A percentile compares a stretch with the other conserved stretches of the same genome.
Evolutionary conservation across 2,329 filamentous ascomycete genomes (phyloP).

Genomic region (Huntiella moniliformis): DNA sequence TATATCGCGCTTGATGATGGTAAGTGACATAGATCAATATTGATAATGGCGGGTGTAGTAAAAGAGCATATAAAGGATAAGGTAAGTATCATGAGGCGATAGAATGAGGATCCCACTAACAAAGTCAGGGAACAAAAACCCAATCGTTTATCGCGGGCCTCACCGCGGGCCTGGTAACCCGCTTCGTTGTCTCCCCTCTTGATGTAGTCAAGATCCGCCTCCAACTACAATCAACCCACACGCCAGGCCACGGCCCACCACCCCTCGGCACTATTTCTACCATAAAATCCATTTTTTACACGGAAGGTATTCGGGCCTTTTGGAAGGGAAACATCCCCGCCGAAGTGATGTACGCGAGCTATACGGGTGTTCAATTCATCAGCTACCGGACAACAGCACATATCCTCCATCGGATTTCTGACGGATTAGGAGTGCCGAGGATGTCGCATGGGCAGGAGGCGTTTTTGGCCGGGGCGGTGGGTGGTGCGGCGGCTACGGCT

Average conservation of each 20-base stretch:
- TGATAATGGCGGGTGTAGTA: background rate
- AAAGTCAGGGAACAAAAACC: constrained; percentile 30
- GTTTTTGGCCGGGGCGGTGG: constrained; percentile 66
- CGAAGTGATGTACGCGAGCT: constrained; percentile 83
- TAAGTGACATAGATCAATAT: too few species aligned
- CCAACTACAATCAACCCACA: constrained; percentile 47
- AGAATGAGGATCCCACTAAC: background rate
- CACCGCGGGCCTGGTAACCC: constrained; percentile 67
- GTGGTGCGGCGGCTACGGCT: constrained; percentile 66
- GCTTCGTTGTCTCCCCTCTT: constrained; percentile 84
- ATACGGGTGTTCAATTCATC: constrained; percentile 77
- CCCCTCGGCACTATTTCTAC: constrained; percentile 49
- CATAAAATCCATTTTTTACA: constrained; percentile 52
- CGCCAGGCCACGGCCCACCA: too few species aligned
- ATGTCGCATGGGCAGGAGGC: constrained; percentile 53
- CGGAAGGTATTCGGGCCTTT: constrained; percentile 70
- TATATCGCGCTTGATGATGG: too few species aligned
- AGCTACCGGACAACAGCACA: constrained; percentile 62
- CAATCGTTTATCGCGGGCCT: constrained; percentile 39
- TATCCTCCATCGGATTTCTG: constrained; percentile 32
- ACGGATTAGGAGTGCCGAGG: constrained; percentile 21
- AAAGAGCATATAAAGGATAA: constrained; percentile 12
- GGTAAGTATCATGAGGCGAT: constrained; percentile 2
- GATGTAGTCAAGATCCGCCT: constrained; percentile 97
- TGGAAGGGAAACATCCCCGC: constrained; percentile 98